Base-by-base conservation (phyloP, 768 basidiomycete genomes). In the Boletellus emodensis region DNA sequence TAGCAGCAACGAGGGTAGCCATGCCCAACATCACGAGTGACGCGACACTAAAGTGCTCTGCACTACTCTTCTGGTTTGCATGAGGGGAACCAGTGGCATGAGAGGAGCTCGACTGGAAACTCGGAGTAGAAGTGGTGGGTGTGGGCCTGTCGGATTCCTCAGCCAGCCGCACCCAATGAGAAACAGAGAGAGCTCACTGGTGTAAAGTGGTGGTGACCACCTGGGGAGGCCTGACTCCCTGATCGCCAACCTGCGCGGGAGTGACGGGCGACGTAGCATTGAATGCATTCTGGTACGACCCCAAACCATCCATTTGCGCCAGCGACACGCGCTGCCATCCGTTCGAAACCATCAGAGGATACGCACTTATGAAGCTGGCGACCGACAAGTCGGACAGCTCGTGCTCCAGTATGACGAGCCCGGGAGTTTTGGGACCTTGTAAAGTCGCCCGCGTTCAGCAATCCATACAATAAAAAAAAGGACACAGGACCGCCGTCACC, bases 401-500 rank as follows among this genome's bases (percentile, higher is more conserved):
- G 67, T 97, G 94, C 65, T 95, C 87, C 51, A 96, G 77, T 48
- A 90, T 74, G 53, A 91, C 75, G 20, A 94, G 77, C 32, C 94
- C 94, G 3, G 90, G 85, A 10, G 67, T 71, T 65, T 92, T 91
- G 42, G 87, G 71, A 28, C 83, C 87, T 73, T 32, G 51, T 17
- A 35, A 18, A 5, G 48, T 28, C 35, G 11, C 2, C 12, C 20
- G 28, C 20, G 3, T 37, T 46, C 37, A 49, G 51, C 34, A 15
- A 49, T 37, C 6, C 26, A 33, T n/a, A 49, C 40, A 15, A 3
- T 37, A 44, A 14, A n/a, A 33, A 32, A 17, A 45, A 46, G 40
- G 6, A 38, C 20, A 12, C 30, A 7, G 9, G 30, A 30, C 30
- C 30, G 30, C 11, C 15, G 22, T 42, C 40, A 64, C 69, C 37